Conservation (phyloP, 495 filamentous ascomycete genomes). For the Xylaria telfairii region DNA sequence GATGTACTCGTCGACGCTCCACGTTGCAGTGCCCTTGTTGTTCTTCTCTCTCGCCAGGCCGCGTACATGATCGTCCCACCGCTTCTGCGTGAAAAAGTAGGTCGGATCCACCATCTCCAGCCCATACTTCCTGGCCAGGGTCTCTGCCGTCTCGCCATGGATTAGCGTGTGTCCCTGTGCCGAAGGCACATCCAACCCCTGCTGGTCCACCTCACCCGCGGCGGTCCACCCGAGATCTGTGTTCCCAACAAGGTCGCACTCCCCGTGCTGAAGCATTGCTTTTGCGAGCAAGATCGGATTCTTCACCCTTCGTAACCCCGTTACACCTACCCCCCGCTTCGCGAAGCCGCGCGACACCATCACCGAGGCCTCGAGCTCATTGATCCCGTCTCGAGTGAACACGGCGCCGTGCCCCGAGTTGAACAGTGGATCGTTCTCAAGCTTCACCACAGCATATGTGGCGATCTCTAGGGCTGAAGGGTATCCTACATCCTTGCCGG, state of each 20-base stretch:
- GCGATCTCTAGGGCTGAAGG: conserved; percentile 72
- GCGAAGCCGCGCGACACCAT: conserved; percentile 79
- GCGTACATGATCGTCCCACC: conserved; percentile 83
- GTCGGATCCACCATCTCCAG: conserved; percentile 67
- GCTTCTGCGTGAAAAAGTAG: conserved; percentile 79
- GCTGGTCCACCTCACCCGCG: conserved; percentile 24
- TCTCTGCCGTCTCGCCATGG: conserved; percentile 70
- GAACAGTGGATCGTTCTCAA: conserved; percentile 85
- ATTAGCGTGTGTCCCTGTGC: conserved; percentile 72
- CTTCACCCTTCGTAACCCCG: conserved; percentile 71
- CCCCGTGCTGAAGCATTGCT: conserved; percentile 70
- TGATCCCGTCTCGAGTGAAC: conserved; percentile 80
- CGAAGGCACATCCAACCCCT: conserved; percentile 48
- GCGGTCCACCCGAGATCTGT: background rate
- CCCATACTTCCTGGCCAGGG: conserved; percentile 68
- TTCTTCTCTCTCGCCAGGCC: conserved; percentile 63
- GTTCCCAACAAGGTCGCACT: conserved; percentile 47
- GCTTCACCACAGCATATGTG: conserved; percentile 73
- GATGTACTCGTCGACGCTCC: conserved; percentile 64
- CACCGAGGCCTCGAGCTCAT: conserved; percentile 88
- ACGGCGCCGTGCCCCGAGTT: conserved; percentile 87
- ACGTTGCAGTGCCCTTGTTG: conserved; percentile 41
- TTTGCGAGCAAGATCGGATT: conserved; percentile 80
- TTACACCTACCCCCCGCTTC: conserved; percentile 80
- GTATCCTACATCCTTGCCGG: conserved; percentile 20